These are phyloP conservation scores for Saccharomycopsis synnaedendra DNA, from an alignment of 805 yeast genomes.

Conservation along the genomic window DNA sequence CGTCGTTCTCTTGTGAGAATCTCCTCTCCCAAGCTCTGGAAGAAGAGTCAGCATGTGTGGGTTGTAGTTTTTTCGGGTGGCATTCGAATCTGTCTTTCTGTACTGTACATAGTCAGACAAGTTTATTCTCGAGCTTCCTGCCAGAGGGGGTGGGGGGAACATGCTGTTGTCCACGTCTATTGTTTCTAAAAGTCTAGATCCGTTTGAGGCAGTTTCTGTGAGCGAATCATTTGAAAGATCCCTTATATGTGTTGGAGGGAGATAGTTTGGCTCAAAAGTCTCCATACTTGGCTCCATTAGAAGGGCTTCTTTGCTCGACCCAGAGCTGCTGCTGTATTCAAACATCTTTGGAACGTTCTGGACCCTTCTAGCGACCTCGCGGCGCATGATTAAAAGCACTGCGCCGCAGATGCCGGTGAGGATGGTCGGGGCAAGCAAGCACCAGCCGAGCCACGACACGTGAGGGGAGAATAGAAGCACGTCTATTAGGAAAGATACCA, in stretches of 20 bases:
- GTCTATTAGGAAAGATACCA: conserved; percentile 74
- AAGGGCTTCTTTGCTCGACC: neutral
- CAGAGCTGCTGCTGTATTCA: conserved; percentile 1
- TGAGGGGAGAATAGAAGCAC: conserved; percentile 65
- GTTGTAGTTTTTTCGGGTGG: neutral
- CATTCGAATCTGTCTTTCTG: neutral
- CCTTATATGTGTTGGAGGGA: no score
- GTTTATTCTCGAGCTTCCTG: neutral
- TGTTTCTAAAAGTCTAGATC: neutral
- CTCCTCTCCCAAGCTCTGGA: neutral
- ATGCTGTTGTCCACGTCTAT: neutral
- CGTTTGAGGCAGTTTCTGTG: conserved; percentile 2
- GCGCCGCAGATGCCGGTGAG: conserved; percentile 52
- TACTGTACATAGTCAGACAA: neutral
- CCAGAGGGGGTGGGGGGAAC: neutral
- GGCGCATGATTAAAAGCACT: conserved; percentile 56
- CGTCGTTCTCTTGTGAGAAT: neutral
- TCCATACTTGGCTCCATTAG: conserved; percentile 1
- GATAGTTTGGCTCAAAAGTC: no score
- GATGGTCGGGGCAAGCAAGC: conserved; percentile 56
- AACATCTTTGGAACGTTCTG: neutral
- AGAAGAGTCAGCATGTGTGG: neutral
- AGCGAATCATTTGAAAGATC: neutral
- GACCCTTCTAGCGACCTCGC: conserved; percentile 23
- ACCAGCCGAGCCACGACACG: conserved; percentile 79